These are phyloP conservation scores for Trichosporon asahii DNA, from an alignment of 1,284 basidiomycete genomes.

Conservation along the genomic window DNA sequence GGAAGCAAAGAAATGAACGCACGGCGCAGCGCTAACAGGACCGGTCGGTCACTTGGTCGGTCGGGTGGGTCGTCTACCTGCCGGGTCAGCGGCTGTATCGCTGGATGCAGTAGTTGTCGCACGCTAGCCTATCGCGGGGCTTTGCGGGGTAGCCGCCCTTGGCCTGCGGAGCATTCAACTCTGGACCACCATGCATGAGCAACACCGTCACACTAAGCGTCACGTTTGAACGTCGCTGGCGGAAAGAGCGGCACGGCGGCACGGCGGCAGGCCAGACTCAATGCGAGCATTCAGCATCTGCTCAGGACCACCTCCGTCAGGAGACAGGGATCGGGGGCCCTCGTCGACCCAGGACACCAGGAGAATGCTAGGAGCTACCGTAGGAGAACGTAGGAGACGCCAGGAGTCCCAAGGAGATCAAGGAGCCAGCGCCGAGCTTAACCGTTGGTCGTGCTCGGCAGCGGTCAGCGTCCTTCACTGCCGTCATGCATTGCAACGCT, in stretches of 20 bases:
- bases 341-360: background rate
- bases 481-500: background rate
- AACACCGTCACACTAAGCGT: background rate
- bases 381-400: background rate
- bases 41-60: background rate
- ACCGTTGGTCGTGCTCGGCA: background rate
- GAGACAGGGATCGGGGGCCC: background rate
- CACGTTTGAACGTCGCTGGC: background rate
- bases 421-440: background rate
- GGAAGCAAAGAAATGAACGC: background rate
- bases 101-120: background rate
- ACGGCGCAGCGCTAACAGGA: background rate
- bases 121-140: background rate
- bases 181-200: background rate
- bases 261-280: background rate
- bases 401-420: constrained; percentile 3
- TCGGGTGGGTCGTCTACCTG: background rate
- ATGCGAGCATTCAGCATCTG: background rate
- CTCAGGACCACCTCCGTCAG: background rate
- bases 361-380: background rate
- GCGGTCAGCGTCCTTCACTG: background rate
- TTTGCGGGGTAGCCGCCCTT: background rate
- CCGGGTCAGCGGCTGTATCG: background rate
- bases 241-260: background rate
- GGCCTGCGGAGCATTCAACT: background rate